A percentile compares a stretch with the other conserved stretches of the same genome.
phyloP scores from a whole-genome alignment of 192 early-diverging fungal genomes.

The Coemansia furcata region DNA sequence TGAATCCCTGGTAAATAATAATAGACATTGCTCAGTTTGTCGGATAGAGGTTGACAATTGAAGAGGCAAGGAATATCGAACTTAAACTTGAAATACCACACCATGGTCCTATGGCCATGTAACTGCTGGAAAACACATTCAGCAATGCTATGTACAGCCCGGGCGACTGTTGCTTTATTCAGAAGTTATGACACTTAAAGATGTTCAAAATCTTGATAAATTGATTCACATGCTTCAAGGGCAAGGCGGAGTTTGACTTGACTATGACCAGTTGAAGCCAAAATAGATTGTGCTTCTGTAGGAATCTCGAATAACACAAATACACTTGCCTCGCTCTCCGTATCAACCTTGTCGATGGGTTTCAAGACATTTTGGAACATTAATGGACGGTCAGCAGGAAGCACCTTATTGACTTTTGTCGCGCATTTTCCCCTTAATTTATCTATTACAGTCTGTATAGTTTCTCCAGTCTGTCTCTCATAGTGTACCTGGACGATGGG shows the following conservation, averaged over 20 bases:
- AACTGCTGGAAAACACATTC: neutral
- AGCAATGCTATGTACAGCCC: neutral
- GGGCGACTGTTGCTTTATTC: neutral
- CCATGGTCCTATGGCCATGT: neutral
- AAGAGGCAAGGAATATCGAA: too few relatives aligned
- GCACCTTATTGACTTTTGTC: neutral
- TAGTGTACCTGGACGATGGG: neutral
- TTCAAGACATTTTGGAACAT: neutral
- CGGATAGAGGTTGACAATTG: too few relatives aligned
- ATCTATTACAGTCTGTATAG: neutral
- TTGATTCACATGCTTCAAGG: too few relatives aligned
- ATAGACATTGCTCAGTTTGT: too few relatives aligned
- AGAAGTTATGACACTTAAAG: neutral
- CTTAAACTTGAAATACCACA: neutral
- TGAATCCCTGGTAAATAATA: too few relatives aligned
- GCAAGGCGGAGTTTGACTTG: too few relatives aligned
- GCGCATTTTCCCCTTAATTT: neutral
- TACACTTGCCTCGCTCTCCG: neutral
- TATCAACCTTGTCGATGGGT: neutral
- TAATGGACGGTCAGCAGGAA: neutral
- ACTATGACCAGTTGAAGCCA: too few relatives aligned
- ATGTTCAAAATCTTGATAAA: too few relatives aligned
- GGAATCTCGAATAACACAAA: neutral
- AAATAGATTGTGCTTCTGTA: too few relatives aligned
- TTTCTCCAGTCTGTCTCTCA: neutral